A percentile compares a stretch with the other conserved stretches of the same genome.
Conservation (phyloP, 2,329 filamentous ascomycete genomes). For the Talaromyces atroroseus region DNA sequence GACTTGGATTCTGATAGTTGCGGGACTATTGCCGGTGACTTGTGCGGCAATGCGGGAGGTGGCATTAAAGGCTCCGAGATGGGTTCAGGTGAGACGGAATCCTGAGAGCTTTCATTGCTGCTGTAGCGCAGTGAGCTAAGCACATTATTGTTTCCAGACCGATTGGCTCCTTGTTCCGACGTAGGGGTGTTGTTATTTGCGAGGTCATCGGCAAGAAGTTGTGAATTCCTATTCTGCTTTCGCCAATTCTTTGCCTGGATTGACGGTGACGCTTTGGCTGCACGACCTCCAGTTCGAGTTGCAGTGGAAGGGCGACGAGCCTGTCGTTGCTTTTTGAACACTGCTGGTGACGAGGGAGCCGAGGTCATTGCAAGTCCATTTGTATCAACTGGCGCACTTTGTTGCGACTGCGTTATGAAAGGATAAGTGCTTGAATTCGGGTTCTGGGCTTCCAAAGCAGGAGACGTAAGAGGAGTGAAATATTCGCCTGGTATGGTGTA, state of each 20-base stretch:
- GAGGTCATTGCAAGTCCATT: slow-evolving; percentile 28
- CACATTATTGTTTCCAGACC: slow-evolving; percentile 22
- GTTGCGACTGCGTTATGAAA: slow-evolving; percentile 31
- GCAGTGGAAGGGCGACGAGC: slow-evolving; percentile 34
- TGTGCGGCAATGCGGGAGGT: slow-evolving; percentile 43
- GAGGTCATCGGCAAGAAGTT: slow-evolving; percentile 30
- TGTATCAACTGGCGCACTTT: slow-evolving; percentile 37
- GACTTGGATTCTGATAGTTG: slow-evolving; percentile 25
- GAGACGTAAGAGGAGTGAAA: slow-evolving; percentile 47
- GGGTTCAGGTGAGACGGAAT: slow-evolving; percentile 46
- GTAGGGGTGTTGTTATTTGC: slow-evolving; percentile 20
- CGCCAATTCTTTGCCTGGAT: slow-evolving; percentile 37
- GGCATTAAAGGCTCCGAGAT: slow-evolving; percentile 48
- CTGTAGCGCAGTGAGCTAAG: slow-evolving; percentile 28
- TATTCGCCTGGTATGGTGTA: slow-evolving; percentile 46
- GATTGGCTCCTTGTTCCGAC: slow-evolving; percentile 28
- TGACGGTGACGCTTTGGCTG: slow-evolving; percentile 41
- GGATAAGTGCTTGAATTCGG: slow-evolving; percentile 31
- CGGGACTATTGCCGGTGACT: slow-evolving; percentile 35
- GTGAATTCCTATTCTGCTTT: slow-evolving; percentile 25
- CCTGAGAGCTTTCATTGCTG: slow-evolving; percentile 42
- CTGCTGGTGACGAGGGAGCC: slow-evolving; percentile 28
- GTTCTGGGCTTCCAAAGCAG: slow-evolving; percentile 45
- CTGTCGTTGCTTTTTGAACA: slow-evolving; percentile 33
- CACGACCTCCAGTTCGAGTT: slow-evolving; percentile 29